Evolutionary conservation across 2,329 filamentous ascomycete species (phyloP), one percentile per base, ranked within the genome.

Genomic region (Diaporthe sp.): DNA sequence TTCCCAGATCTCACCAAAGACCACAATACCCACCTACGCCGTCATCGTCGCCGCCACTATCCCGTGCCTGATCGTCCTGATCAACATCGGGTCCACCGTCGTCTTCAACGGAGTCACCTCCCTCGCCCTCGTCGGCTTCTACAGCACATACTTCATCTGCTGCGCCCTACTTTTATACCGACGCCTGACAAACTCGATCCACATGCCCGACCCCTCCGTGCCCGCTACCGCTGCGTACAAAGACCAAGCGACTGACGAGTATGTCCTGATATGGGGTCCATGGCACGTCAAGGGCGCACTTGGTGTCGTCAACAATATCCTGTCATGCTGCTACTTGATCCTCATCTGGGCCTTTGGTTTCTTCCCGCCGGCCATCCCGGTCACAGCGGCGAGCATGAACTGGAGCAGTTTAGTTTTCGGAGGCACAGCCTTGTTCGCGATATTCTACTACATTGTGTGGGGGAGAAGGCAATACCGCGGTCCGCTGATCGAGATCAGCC

Each of bases 321-420:
- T 90, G 67, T 86, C 89, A 1, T 89, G 88, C 78, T 71, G 84
- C 7, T 92, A 90, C 78, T 86, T 88, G 79, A 76, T 88, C 1
- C 86, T 91, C 53, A 84, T 91, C 3, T 85, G 89, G 17, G 90
- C 92, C 81, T 92, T 88, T 85, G 87, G 84, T 25, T 88, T 91
- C 65, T 90, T 86, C 86, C 89, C 83, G 0, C 83, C 84, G 2
- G 78, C 77, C 4, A 82, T 79, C 0, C 81, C 80, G 0, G 79
- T 83, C 0, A 80, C 81, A 4, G 78, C 83, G 0, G 79, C 81
- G 0, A 85, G 81, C 19, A 86, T 88, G 84, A 90, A 90, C 79
- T 89, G 85, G 77, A 86, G 84, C 39, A 80, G 87, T n/a, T 77
- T 89, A 2, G 83, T 89, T 0, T 87, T 86, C 17, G 85, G 83